A percentile compares a stretch with the other conserved stretches of the same genome.
Conservation (phyloP, 805 yeast genomes). For the Ogataea thermomethanolica region DNA sequence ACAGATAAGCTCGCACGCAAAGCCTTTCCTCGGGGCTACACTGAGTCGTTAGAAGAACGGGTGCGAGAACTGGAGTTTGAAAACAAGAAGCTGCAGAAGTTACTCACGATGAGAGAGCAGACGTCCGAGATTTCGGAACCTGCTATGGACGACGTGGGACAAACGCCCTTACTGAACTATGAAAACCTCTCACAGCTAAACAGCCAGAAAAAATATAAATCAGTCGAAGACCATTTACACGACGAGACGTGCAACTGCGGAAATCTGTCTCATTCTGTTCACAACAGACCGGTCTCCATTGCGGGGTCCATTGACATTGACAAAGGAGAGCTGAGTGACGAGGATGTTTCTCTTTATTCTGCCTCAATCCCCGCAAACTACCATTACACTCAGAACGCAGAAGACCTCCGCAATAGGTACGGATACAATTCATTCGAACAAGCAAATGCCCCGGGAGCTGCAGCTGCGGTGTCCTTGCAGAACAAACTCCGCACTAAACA, state of each 20-base stretch:
- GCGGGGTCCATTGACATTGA: constrained; percentile 57
- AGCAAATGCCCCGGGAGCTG: constrained; percentile 72
- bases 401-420: constrained; percentile 26
- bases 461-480: constrained; percentile 59
- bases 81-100: constrained; percentile 62
- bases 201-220: constrained; percentile 23
- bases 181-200: constrained; percentile 32
- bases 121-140: constrained; percentile 1
- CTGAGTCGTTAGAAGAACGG: constrained; percentile 84
- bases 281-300: constrained; percentile 62
- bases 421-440: constrained; percentile 48
- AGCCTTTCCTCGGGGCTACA: constrained; percentile 89
- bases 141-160: not conserved
- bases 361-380: constrained; percentile 21
- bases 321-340: constrained; percentile 47
- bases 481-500: constrained; percentile 42
- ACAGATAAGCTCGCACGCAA: constrained; percentile 81
- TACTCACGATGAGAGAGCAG: constrained; percentile 50
- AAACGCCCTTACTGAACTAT: constrained; percentile 21
- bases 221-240: constrained; percentile 34
- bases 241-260: constrained; percentile 60
- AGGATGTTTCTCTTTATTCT: constrained; percentile 34
- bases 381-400: constrained; percentile 21
- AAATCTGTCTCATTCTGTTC: constrained; percentile 49
- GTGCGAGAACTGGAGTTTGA: constrained; percentile 84